These are phyloP conservation scores for Ceratocystis destructans DNA, from an alignment of 2,329 filamentous ascomycete genomes.

Conservation along the genomic window DNA sequence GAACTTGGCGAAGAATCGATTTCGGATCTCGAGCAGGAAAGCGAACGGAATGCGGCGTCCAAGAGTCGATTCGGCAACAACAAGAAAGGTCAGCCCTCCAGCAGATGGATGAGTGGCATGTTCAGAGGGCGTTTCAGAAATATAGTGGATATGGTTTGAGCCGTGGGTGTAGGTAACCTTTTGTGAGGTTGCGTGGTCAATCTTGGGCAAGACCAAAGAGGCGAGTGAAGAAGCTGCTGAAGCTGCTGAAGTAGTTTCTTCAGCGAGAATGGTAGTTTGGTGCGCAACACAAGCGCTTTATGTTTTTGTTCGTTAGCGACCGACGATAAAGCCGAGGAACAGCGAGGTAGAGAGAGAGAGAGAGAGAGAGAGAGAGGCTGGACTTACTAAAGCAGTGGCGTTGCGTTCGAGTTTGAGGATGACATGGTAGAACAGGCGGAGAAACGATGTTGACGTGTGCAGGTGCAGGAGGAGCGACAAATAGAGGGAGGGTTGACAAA, in stretches of 20 bases:
- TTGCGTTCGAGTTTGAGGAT: conserved; percentile 48
- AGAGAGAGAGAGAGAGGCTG: neutral
- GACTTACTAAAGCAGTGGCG: conserved; percentile 60
- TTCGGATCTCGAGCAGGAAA: conserved; percentile 81
- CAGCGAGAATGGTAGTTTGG: conserved; percentile 80
- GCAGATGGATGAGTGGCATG: conserved; percentile 46
- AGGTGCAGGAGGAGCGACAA: neutral
- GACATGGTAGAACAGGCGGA: conserved; percentile 39
- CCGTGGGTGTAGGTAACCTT: conserved; percentile 94
- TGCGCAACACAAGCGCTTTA: conserved; percentile 82
- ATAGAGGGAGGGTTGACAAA: neutral
- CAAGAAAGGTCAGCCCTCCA: conserved; percentile 80
- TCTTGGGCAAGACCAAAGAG: conserved; percentile 89
- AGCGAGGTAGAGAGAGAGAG: too few relatives aligned
- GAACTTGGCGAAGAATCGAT: conserved; percentile 66
- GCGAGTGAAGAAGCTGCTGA: conserved; percentile 76
- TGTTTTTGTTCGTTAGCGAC: neutral
- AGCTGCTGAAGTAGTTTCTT: conserved; percentile 77
- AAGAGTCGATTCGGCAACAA: conserved; percentile 67
- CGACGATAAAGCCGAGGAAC: neutral
- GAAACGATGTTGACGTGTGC: neutral
- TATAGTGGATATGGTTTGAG: conserved; percentile 87
- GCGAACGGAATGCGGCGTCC: conserved; percentile 85
- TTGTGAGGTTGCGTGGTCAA: conserved; percentile 63
- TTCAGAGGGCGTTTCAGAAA: conserved; percentile 65